Evolutionary conservation across 2,329 filamentous ascomycete genomes (phyloP), one percentile per base, ranked within the genome.

Genomic region (Zasmidium cellare): DNA sequence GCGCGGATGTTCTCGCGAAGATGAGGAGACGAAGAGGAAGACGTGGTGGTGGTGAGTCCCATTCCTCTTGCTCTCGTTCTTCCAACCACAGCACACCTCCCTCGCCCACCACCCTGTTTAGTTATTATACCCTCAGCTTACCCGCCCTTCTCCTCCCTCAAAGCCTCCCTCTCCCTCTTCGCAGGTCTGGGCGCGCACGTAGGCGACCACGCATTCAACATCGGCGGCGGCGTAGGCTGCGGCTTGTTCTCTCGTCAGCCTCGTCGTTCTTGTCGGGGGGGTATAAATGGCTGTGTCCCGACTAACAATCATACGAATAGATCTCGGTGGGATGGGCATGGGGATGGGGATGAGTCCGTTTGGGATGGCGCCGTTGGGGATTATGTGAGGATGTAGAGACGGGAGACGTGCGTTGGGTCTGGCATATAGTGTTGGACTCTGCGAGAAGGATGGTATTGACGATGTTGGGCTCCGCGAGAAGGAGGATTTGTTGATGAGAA

Each of bases 321-420:
- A 22, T 49, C 20, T 49, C 9, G 47, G 47, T 3, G 22, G 22
- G 19, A 44, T 45, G 9, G 20, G 50, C 14, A 28, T 35, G 19
- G 31, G 25, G n/a, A 52, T 52, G 51, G 44, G 51, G 9, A 53
- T 53, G 51, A 38, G 25, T 35, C 25, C 25, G 11, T 28, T 28
- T 28, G 47, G 20, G 3, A 50, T 50, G 47, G 12, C 22, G 9
- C 23, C 41, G 24, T 28, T 53, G 51, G 51, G 41, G 12, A 53
- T 53, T 3, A 41, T 41, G 35, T 41, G 41, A n/a, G 51, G 3
- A 53, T 53, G 41, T 22, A 41, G 3, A 9, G 16, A 3, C 11
- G 11, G 7, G 11, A 9, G 35, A 41, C n/a, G n/a, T n/a, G n/a
- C n/a, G n/a, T n/a, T n/a, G n/a, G n/a, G n/a, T n/a, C n/a, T n/a